Evolutionary conservation across 2,329 filamentous ascomycete genomes (phyloP).

Genomic region (Clathrospora elynae): DNA sequence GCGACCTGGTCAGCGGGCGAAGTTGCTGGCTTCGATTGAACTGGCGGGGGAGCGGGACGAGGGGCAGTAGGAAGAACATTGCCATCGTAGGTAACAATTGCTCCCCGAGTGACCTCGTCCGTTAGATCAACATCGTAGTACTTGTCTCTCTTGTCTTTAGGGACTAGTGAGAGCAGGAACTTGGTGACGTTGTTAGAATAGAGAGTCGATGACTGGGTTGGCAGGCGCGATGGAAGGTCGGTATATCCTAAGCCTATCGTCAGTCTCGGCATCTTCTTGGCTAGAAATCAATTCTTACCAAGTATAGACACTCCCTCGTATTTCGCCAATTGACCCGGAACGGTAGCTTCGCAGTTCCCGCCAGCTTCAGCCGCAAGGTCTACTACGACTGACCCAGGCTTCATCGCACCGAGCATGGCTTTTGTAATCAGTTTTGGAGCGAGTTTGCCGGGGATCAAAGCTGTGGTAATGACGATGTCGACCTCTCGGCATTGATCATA

Average conservation of each 20-base stretch:
- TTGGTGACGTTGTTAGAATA: slow-evolving; percentile 96
- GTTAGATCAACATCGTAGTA: slow-evolving; percentile 78
- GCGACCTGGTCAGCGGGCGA: slow-evolving; percentile 51
- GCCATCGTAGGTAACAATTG: slow-evolving; percentile 81
- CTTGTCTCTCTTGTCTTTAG: slow-evolving; percentile 76
- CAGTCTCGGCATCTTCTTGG: slow-evolving; percentile 42
- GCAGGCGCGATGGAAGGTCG: slow-evolving; percentile 82
- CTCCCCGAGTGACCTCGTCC: slow-evolving; percentile 84
- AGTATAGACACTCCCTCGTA: slow-evolving; percentile 84
- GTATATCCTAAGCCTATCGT: slow-evolving; percentile 64
- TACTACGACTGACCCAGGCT: slow-evolving; percentile 84
- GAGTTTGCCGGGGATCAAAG: slow-evolving; percentile 82
- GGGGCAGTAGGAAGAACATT: slow-evolving; percentile 76
- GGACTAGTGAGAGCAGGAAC: slow-evolving; percentile 79
- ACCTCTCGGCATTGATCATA: slow-evolving; percentile 85
- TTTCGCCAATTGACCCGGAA: slow-evolving; percentile 70
- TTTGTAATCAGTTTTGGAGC: slow-evolving; percentile 85
- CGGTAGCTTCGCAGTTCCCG: slow-evolving; percentile 84
- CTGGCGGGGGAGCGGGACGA: slow-evolving; percentile 66
- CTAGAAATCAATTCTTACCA: slow-evolving; percentile 56
- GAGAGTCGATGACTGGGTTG: slow-evolving; percentile 85
- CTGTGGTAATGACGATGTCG: slow-evolving; percentile 91
- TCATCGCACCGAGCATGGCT: slow-evolving; percentile 82
- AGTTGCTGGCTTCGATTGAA: slow-evolving; percentile 53
- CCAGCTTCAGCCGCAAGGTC: slow-evolving; percentile 87